Evolutionary conservation across 805 yeast species (phyloP), one percentile per base, ranked within the genome.

Genomic region (Kodamaea kaohsiungensis): DNA sequence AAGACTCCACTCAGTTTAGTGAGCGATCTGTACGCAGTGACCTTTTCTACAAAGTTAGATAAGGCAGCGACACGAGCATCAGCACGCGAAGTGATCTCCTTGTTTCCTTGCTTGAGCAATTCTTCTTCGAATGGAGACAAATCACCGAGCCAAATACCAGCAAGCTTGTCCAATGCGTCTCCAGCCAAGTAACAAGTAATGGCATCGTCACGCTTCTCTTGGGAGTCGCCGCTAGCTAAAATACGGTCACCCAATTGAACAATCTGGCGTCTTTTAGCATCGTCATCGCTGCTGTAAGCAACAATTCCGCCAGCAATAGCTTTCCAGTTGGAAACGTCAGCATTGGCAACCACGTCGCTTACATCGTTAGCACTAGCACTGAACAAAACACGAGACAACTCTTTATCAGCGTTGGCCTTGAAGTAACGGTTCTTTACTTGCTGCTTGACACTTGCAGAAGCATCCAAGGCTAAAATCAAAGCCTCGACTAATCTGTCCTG

Each of bases 61-160:
- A 93, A 76, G 7, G 97, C 88, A 61, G 83, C 88, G 61, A 88
- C 85, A 64, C 91, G 91, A 18, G 97, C 96, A 59, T 88, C 95
- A 53, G 88, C 87, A 1, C 90, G 84, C 2, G 96, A 82, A 0
- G 72, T 52, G 42, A 81, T 67, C 39, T 75, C 68, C 30, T 58
- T 55, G 59, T 83, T 86, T 27, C 73, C 64, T 1, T 75, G 65
- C 48, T 78, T 71, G 63, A 88, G 74, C 53, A 77, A 72, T 35
- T 62, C 63, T 4, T 62, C 54, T 63, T 82, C 85, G 55, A 71
- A 67, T 2, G 59, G 72, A 7, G 76, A 70, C 51, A 82, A 65
- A 69, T 95, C 99, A 25, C 83, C 76, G 51, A 89, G 79, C 99
- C 99, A 95, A 58, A 95, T 82, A 10, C 76, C 69, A 3, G 96